A percentile compares a stretch with the other conserved stretches of the same genome.
Conservation (phyloP, 208 protist genomes). For the Trypanosoma vivax region DNA sequence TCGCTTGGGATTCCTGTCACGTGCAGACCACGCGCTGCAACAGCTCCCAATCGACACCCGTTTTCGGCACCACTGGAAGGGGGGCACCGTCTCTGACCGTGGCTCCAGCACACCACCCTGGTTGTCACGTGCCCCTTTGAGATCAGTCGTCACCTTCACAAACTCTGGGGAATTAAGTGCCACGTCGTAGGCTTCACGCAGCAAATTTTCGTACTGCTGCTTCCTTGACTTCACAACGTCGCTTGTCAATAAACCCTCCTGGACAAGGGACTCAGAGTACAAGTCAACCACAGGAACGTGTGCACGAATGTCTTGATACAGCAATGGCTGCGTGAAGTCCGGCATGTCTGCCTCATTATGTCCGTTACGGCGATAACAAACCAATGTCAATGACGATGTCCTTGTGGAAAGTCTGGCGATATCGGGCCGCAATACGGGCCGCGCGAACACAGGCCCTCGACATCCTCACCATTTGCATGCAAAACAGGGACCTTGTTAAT, state of each 20-base stretch:
- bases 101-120: slow-evolving; percentile 29
- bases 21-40: slow-evolving; percentile 58
- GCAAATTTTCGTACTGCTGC: slow-evolving; percentile 56
- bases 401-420: slow-evolving; percentile 89
- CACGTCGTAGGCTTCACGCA: slow-evolving; percentile 79
- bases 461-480: slow-evolving; percentile 98
- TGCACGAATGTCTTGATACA: slow-evolving; percentile 92
- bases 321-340: slow-evolving; percentile 94
- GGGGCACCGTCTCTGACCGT: slow-evolving; percentile 29
- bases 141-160: slow-evolving; percentile 61
- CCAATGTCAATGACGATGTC: slow-evolving; percentile 97
- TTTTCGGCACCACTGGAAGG: slow-evolving; percentile 47
- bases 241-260: slow-evolving; percentile 68
- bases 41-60: slow-evolving; percentile 55
- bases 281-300: slow-evolving; percentile 84
- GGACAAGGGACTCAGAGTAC: slow-evolving; percentile 83
- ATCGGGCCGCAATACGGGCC: slow-evolving; percentile 85
- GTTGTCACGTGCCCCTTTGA: slow-evolving; percentile 77
- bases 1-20: slow-evolving; percentile 83
- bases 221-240: slow-evolving; percentile 60
- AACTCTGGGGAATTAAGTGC: slow-evolving; percentile 78
- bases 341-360: slow-evolving; percentile 97
- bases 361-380: slow-evolving; percentile 95
- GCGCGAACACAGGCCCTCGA: slow-evolving; percentile 91
- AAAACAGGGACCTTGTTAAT: slow-evolving; percentile 93